Percentiles rank a stretch among this genome's conserved stretches.
These are phyloP conservation scores for Sclerotinia spermophila DNA, from an alignment of 2,329 filamentous ascomycete species.

Conservation along the genomic window DNA sequence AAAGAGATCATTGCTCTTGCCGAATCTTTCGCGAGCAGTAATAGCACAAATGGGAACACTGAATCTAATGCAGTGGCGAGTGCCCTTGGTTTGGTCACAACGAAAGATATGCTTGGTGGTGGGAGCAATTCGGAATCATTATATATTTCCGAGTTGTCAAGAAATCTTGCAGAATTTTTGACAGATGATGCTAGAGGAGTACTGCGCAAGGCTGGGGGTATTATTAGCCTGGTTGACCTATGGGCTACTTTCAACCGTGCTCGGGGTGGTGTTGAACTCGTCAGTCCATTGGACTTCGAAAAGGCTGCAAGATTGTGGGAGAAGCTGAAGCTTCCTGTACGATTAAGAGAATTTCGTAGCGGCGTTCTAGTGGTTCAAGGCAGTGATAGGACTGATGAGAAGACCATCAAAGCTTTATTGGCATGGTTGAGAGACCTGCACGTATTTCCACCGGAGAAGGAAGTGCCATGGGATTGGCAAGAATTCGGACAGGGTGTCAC, in stretches of 20 bases:
- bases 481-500: conserved; percentile 81
- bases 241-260: conserved; percentile 95
- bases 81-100: conserved; percentile 85
- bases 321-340: conserved; percentile 77
- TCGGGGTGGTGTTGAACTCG: conserved; percentile 87
- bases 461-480: conserved; percentile 71
- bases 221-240: conserved; percentile 83
- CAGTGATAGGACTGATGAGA: conserved; percentile 83
- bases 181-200: conserved; percentile 80
- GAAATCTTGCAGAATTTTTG: conserved; percentile 83
- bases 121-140: conserved; percentile 71
- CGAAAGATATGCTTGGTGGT: conserved; percentile 87
- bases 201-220: conserved; percentile 75
- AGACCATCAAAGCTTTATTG: conserved; percentile 73
- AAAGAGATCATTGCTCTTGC: conserved; percentile 94
- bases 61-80: conserved; percentile 73
- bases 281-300: conserved; percentile 87
- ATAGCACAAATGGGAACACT: conserved; percentile 54
- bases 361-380: conserved; percentile 93
- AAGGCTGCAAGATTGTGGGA: conserved; percentile 89
- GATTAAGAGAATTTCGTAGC: conserved; percentile 83
- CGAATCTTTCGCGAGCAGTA: conserved; percentile 70
- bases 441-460: conserved; percentile 58
- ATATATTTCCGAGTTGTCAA: conserved; percentile 82
- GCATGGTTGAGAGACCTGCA: conserved; percentile 75